Evolutionary conservation across 2,329 filamentous ascomycete genomes (phyloP).

Genomic region (Arthrinium phaeospermum): DNA sequence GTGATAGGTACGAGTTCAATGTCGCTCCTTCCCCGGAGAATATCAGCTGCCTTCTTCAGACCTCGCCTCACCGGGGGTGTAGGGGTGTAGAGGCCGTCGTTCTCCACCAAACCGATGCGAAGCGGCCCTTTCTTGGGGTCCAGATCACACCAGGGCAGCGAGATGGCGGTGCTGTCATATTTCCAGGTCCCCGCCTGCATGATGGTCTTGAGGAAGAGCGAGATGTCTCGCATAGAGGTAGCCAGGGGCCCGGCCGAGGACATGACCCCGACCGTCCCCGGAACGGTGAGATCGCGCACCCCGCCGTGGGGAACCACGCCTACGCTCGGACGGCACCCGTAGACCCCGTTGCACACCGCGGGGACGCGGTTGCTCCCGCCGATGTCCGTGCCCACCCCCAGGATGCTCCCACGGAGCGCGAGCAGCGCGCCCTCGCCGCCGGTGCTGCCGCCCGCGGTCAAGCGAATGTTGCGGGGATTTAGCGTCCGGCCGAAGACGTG

Average conservation of each 20-base stretch:
- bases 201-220: conserved; percentile 53
- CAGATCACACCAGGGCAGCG: conserved; percentile 58
- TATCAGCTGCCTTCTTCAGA: background rate
- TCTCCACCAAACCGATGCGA: conserved; percentile 48
- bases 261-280: conserved; percentile 67
- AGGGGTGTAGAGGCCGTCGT: conserved; percentile 31
- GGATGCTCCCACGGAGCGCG: conserved; percentile 35
- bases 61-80: background rate
- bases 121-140: conserved; percentile 50
- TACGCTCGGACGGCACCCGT: conserved; percentile 54
- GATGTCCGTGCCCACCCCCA: conserved; percentile 58
- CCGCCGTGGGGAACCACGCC: conserved; percentile 59
- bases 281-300: conserved; percentile 63
- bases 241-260: conserved; percentile 67
- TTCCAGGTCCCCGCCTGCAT: conserved; percentile 57
- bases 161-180: conserved; percentile 57
- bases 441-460: conserved; percentile 44
- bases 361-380: conserved; percentile 58
- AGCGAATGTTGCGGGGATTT: conserved; percentile 47
- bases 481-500: conserved; percentile 56
- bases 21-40: background rate
- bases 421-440: conserved; percentile 37
- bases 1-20: background rate
- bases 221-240: conserved; percentile 56
- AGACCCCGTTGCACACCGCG: conserved; percentile 52